Evolutionary conservation across 1,284 basidiomycete genomes (phyloP).

Genomic region (Ganoderma lingzhi): DNA sequence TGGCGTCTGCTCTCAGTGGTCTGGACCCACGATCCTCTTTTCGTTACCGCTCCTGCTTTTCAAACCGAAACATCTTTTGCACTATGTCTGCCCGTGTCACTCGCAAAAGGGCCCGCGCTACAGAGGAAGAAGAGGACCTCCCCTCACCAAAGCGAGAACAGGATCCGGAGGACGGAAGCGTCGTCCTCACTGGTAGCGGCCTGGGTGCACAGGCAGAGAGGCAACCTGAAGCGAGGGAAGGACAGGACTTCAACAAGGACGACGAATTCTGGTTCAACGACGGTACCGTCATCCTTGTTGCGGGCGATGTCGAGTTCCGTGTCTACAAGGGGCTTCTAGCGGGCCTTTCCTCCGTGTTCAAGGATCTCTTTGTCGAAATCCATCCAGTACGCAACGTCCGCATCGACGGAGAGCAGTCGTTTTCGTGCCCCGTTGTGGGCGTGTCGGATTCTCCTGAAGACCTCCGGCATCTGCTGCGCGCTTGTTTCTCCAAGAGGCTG

Average conservation of each 20-base stretch:
- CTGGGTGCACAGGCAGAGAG: not conserved
- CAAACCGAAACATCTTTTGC: not conserved
- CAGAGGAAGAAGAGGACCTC: not conserved
- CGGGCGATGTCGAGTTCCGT: too few relatives aligned
- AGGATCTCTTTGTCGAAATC: not conserved
- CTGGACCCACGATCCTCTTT: not conserved
- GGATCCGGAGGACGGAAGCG: not conserved
- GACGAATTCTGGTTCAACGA: too few relatives aligned
- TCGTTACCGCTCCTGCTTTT: not conserved
- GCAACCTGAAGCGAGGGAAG: not conserved
- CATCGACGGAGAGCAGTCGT: not conserved
- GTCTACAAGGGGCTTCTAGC: too few relatives aligned
- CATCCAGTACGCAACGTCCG: not conserved
- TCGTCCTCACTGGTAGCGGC: too few relatives aligned
- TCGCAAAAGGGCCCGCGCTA: not conserved
- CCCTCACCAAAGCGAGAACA: not conserved
- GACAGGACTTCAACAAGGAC: too few relatives aligned
- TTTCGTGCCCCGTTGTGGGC: not conserved
- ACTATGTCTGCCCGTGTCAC: not conserved
- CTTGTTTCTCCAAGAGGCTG: constrained; percentile 5
- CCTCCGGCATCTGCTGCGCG: constrained; percentile 1
- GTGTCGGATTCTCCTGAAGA: constrained; percentile 7
- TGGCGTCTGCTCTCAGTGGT: not conserved
- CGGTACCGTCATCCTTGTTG: too few relatives aligned
- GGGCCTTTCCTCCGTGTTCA: too few relatives aligned